Conservation (phyloP, 2,329 filamentous ascomycete species). For the Gnomoniopsis smithogilvyi region DNA sequence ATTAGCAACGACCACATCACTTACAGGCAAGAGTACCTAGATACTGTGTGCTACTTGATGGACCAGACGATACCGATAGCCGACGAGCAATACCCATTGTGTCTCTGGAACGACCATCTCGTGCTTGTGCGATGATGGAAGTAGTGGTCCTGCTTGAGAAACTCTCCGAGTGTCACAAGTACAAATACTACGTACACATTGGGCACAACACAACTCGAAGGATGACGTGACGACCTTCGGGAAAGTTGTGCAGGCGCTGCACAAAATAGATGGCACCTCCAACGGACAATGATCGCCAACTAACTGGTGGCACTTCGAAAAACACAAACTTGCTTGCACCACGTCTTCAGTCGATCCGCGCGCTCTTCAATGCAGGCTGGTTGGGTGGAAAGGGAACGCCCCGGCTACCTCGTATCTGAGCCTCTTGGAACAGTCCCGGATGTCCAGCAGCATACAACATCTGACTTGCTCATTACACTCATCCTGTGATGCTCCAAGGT, state of each 20-base stretch:
- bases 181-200: not conserved
- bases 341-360: slow-evolving; percentile 8
- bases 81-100: not conserved
- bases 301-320: slow-evolving; percentile 4
- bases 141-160: slow-evolving; percentile 11
- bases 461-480: slow-evolving; percentile 6
- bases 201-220: slow-evolving; percentile 4
- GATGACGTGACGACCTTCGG: slow-evolving; percentile 13
- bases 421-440: slow-evolving; percentile 7
- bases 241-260: slow-evolving; percentile 2
- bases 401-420: slow-evolving; percentile 16
- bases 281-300: slow-evolving; percentile 5
- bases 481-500: not conserved
- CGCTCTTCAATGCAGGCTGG: not conserved
- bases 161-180: slow-evolving; percentile 16
- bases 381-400: not conserved
- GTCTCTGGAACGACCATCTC: not conserved
- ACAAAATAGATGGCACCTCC: not conserved
- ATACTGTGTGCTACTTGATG: not conserved
- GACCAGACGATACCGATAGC: not conserved
- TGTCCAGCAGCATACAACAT: slow-evolving; percentile 8
- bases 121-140: slow-evolving; percentile 16
- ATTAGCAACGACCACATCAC: not conserved
- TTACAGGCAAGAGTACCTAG: not conserved
- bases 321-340: slow-evolving; percentile 18